Conservation (phyloP, 1,139 yeast species). For the Debaryomycetaceae sp. region DNA sequence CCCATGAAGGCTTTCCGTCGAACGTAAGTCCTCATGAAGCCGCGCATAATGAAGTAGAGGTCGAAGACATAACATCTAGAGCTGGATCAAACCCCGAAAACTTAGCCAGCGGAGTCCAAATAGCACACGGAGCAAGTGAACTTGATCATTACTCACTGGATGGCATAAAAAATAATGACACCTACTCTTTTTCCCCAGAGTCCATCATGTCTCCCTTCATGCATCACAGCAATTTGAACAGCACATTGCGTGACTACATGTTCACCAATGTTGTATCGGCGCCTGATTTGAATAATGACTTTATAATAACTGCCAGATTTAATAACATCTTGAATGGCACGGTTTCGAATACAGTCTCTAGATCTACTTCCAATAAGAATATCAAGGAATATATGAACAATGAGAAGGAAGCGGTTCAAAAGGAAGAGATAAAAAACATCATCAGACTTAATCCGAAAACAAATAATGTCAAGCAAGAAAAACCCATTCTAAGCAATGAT, state of each 20-base stretch:
- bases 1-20: neutral
- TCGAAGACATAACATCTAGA: neutral
- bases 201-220: conserved; percentile 13
- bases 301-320: conserved; percentile 8
- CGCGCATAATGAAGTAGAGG: neutral
- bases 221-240: conserved; percentile 18
- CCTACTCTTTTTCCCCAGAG: conserved; percentile 11
- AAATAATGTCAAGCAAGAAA: conserved; percentile 1
- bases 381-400: conserved; percentile 9
- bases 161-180: conserved; percentile 2
- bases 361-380: conserved; percentile 5
- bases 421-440: neutral
- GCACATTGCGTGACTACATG: conserved; percentile 28
- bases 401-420: conserved; percentile 4
- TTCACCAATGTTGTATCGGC: conserved; percentile 20
- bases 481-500: conserved; percentile 4
- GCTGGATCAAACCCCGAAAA: neutral
- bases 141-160: neutral
- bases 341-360: conserved; percentile 8
- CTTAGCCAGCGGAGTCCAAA: neutral
- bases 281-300: conserved; percentile 4
- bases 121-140: neutral
- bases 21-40: neutral
- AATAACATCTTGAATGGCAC: conserved; percentile 12
- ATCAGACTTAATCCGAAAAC: neutral